Conservation (phyloP, 2,329 filamentous ascomycete species). For the Xylariaceae sp. region DNA sequence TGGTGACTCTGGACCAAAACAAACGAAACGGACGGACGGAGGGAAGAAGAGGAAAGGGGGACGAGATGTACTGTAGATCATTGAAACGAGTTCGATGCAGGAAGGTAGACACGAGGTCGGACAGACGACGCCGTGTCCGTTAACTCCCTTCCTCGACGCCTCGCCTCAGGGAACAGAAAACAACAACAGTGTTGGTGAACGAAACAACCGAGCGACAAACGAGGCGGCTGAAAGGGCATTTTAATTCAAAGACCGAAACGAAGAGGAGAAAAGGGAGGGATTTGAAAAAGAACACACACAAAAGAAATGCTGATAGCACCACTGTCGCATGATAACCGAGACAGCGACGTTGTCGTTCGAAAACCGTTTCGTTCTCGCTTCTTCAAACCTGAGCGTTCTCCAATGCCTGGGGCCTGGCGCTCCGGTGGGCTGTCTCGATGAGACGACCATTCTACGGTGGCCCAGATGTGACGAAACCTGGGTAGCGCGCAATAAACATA, state of each 20-base stretch:
- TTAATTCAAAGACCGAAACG: background rate
- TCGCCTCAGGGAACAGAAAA: too few species aligned
- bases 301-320: background rate
- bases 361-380: too few species aligned
- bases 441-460: background rate
- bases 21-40: too few species aligned
- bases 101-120: slow-evolving; percentile 17
- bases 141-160: too few species aligned
- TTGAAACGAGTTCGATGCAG: slow-evolving; percentile 12
- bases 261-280: background rate
- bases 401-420: too few species aligned
- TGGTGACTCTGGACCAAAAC: too few species aligned
- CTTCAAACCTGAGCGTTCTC: too few species aligned
- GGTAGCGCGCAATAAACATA: slow-evolving; percentile 9
- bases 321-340: background rate
- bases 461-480: slow-evolving; percentile 8
- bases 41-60: too few species aligned
- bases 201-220: background rate
- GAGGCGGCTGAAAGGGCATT: slow-evolving; percentile 12
- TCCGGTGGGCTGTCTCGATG: background rate
- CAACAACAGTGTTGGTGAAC: background rate
- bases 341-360: too few species aligned
- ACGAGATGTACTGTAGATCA: slow-evolving; percentile 13
- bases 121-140: slow-evolving; percentile 10
- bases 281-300: background rate